Evolutionary conservation across 805 yeast species (phyloP).

Genomic region (Starmerella powellii): DNA sequence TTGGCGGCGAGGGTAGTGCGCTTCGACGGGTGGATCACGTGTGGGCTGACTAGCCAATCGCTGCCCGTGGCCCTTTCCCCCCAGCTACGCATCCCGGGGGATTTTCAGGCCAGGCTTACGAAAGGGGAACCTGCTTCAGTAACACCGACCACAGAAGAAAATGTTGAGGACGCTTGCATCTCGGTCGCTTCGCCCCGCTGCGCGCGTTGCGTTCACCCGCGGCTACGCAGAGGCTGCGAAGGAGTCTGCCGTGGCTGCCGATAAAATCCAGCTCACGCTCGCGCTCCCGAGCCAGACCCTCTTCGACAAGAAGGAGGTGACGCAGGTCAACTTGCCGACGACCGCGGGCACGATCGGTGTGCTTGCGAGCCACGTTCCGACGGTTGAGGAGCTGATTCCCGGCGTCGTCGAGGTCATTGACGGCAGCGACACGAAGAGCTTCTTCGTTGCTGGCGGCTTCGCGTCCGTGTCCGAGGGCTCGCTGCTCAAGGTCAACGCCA

Average conservation of each 20-base stretch:
- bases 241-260: slow-evolving; percentile 36
- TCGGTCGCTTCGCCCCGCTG: slow-evolving; percentile 20
- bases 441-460: slow-evolving; percentile 89
- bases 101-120: slow-evolving; percentile 8
- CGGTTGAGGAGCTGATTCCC: slow-evolving; percentile 89
- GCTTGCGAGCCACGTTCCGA: slow-evolving; percentile 94
- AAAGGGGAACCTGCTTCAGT: neutral
- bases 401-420: slow-evolving; percentile 90
- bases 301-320: slow-evolving; percentile 26
- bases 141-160: slow-evolving; percentile 7
- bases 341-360: slow-evolving; percentile 93
- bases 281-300: slow-evolving; percentile 60
- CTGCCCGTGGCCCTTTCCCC: slow-evolving; percentile 1
- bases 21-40: neutral
- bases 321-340: slow-evolving; percentile 92
- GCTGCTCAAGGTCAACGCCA: slow-evolving; percentile 76
- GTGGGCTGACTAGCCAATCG: neutral
- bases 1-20: too few relatives aligned
- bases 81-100: neutral
- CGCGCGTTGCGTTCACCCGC: slow-evolving; percentile 22
- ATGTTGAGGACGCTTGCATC: slow-evolving; percentile 22
- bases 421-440: slow-evolving; percentile 61
- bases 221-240: slow-evolving; percentile 74
- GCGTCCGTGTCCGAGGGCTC: slow-evolving; percentile 95
- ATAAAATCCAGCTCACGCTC: slow-evolving; percentile 72